Base-by-base conservation (phyloP, 2,329 filamentous ascomycete species). In the Iodosphaeria phyllophila region DNA sequence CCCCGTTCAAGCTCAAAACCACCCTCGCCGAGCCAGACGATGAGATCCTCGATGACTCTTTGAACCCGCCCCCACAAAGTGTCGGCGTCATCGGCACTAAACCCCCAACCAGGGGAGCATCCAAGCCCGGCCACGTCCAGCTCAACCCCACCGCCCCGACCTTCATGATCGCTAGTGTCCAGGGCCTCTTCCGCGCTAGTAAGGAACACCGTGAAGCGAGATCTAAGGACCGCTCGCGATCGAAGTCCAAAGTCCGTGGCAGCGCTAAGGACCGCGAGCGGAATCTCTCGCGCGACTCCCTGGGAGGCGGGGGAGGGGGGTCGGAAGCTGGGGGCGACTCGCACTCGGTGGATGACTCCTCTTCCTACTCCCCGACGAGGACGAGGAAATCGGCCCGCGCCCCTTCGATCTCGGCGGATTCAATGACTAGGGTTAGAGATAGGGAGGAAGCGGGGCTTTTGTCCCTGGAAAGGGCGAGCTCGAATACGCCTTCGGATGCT, bases 121-220 rank as follows among this genome's bases (percentile, higher is more conserved):
- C 40, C 54, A 73, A 42, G 47, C 71, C 46, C 52, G 72, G 49
- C 39, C n/a, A n/a, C n/a, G n/a, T n/a, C n/a, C n/a, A n/a, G n/a
- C 60, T 95, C 15, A 95, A 98, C 39, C 89, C 89, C 6, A 68
- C 79, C 5, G 89, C 86, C 1, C 84, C 84, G 6, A 79, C 76
- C 1, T 95, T 95, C 44, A 86, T 76, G 49, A 73, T 64, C 7
- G 8, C 18, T n/a, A 19, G 18, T 19, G 24, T 28, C 23, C 24
- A 25, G 27, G 64, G 72, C 18, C 67, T 89, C 30, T 66, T 71
- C 37, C 56, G 60, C 4, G 45, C 44, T 16, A 45, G 49, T 28
- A 54, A 41, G 28, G 48, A 44, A 12, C 48, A 43, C 31, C 34
- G 40, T 13, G 57, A 52, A 34, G 36, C 35, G n/a, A 53, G 47